phyloP scores from a whole-genome alignment of 208 protist species.

The Wallacemonas collosoma region DNA sequence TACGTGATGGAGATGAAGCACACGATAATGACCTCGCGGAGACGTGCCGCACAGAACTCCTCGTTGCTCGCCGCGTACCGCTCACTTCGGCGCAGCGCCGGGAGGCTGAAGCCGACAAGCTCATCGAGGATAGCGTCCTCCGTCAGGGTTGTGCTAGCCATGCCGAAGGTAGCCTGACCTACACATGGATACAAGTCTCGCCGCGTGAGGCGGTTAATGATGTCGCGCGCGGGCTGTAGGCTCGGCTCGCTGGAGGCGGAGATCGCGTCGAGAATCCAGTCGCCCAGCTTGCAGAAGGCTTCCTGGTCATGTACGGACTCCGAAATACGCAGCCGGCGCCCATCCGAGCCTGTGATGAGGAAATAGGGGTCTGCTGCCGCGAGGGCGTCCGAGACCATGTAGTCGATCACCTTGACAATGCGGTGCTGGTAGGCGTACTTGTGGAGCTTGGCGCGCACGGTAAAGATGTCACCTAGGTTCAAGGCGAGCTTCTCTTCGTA shows the following conservation, averaged over 20 bases:
- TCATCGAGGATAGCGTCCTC: conserved; percentile 33
- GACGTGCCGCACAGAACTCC: conserved; percentile 14
- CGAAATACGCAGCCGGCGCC: conserved; percentile 25
- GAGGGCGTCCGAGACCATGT: conserved; percentile 95
- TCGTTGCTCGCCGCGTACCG: neutral
- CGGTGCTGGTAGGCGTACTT: conserved; percentile 96
- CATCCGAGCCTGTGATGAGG: conserved; percentile 52
- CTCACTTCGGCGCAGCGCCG: neutral
- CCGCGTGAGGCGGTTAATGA: conserved; percentile 66
- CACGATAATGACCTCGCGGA: conserved; percentile 38
- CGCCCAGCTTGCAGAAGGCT: conserved; percentile 76
- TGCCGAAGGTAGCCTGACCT: conserved; percentile 38
- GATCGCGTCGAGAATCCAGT: conserved; percentile 90
- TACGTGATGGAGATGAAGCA: conserved; percentile 65
- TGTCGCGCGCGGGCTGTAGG: conserved; percentile 48
- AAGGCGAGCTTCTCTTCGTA: conserved; percentile 78
- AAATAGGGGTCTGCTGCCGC: conserved; percentile 80
- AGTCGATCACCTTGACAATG: conserved; percentile 93
- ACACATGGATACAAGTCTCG: conserved; percentile 78
- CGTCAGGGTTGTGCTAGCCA: conserved; percentile 12
- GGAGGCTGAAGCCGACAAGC: conserved; percentile 4
- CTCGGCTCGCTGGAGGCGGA: conserved; percentile 51
- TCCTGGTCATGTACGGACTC: conserved; percentile 69
- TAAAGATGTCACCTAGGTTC: conserved; percentile 95
- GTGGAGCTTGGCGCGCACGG: conserved; percentile 94